Percentiles rank a stretch among this genome's conserved stretches.
Conservation (phyloP, 2,329 filamentous ascomycete species). For the Exophiala sp. region DNA sequence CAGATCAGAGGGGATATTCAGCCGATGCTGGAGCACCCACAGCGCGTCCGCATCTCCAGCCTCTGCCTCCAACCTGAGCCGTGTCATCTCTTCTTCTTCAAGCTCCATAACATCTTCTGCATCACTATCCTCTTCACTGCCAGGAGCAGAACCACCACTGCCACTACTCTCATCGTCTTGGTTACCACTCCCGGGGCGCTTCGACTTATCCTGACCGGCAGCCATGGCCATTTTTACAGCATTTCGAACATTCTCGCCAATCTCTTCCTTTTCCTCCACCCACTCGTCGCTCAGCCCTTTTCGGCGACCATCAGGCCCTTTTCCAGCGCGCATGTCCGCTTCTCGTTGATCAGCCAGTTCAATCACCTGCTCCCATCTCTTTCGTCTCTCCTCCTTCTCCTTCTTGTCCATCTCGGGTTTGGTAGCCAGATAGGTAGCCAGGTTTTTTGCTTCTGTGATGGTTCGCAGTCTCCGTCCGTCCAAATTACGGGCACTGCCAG, state of each 20-base stretch:
- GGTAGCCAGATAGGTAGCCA: conserved; percentile 90
- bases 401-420: conserved; percentile 97
- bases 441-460: conserved; percentile 88
- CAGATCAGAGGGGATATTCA: conserved; percentile 23
- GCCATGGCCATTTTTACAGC: conserved; percentile 71
- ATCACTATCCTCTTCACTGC: conserved; percentile 40
- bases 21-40: conserved; percentile 29
- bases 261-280: conserved; percentile 93
- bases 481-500: conserved; percentile 82
- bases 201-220: conserved; percentile 46
- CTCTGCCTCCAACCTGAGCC: conserved; percentile 25
- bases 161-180: conserved; percentile 38
- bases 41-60: conserved; percentile 28
- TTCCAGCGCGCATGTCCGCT: conserved; percentile 74
- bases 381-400: conserved; percentile 80
- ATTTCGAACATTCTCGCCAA: conserved; percentile 76
- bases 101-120: conserved; percentile 31
- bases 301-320: conserved; percentile 48
- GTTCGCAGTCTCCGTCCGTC: conserved; percentile 87
- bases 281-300: conserved; percentile 73
- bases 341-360: conserved; percentile 78
- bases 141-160: conserved; percentile 34
- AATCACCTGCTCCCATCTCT: conserved; percentile 85
- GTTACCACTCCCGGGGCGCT: conserved; percentile 36
- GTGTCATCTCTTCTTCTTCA: conserved; percentile 25